Percentiles rank a stretch among this genome's conserved stretches.
Conservation (phyloP, 805 yeast genomes). For the Ogataea allantospora region DNA sequence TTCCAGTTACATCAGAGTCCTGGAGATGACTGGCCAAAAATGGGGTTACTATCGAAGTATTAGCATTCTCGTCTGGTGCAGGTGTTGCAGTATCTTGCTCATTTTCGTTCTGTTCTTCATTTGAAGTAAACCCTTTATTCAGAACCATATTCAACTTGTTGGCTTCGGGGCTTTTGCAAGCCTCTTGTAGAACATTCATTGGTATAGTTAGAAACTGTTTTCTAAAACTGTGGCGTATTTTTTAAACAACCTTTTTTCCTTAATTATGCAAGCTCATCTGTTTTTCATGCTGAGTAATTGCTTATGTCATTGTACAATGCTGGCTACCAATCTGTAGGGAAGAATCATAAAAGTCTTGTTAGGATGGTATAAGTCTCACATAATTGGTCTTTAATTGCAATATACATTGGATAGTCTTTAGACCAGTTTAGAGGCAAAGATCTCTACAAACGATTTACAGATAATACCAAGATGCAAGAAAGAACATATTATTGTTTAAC, state of each 20-base stretch:
- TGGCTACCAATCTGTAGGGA: no score
- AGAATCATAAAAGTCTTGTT: no score
- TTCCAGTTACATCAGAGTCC: slow-evolving; percentile 49
- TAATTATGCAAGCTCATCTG: no score
- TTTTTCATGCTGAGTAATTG: no score
- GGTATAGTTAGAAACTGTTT: neutral
- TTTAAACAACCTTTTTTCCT: neutral
- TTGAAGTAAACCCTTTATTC: slow-evolving; percentile 13
- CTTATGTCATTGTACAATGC: no score
- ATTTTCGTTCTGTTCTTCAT: slow-evolving; percentile 2
- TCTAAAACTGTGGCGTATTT: slow-evolving; percentile 9
- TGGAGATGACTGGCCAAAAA: slow-evolving; percentile 33
- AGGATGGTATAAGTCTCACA: no score
- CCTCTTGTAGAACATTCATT: slow-evolving; percentile 23
- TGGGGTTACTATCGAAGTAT: slow-evolving; percentile 34
- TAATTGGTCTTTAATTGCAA: no score
- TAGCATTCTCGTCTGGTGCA: slow-evolving; percentile 11
- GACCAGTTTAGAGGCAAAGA: no score
- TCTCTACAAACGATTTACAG: no score
- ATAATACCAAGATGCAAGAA: no score
- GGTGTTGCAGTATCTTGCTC: neutral
- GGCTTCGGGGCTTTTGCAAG: slow-evolving; percentile 22
- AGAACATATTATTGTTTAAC: no score
- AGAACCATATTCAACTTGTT: slow-evolving; percentile 21
- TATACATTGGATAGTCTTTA: no score